phyloP scores from a whole-genome alignment of 805 yeast genomes.

The Candida sphagnicola region DNA sequence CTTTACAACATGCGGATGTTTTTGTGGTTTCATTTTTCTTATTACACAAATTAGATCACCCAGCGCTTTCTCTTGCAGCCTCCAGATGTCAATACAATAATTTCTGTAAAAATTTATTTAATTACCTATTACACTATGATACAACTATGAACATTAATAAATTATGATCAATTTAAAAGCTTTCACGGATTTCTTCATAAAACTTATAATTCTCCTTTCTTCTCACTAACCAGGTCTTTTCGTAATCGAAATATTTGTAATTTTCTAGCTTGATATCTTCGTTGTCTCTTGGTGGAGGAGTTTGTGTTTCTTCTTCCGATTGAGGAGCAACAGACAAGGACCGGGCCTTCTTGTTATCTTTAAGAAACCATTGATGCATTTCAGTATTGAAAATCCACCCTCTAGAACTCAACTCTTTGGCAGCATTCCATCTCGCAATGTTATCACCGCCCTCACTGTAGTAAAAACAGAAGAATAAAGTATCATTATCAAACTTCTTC shows the following conservation, averaged over 20 bases:
- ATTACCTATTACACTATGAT: background rate
- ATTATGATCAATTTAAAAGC: conserved; percentile 11
- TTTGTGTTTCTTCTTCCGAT: conserved; percentile 3
- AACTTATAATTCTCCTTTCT: conserved; percentile 39
- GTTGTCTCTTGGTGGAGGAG: conserved; percentile 11
- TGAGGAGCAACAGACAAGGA: conserved; percentile 18
- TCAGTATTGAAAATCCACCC: conserved; percentile 80
- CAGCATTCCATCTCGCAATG: conserved; percentile 50
- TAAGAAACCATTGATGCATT: conserved; percentile 76
- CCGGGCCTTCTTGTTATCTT: conserved; percentile 47
- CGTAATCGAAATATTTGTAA: conserved; percentile 85
- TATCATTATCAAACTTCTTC: conserved; percentile 76
- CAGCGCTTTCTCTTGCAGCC: no score
- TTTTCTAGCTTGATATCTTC: conserved; percentile 40
- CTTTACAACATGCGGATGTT: no score
- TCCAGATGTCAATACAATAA: no score
- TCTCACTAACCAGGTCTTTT: conserved; percentile 50
- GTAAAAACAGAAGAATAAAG: conserved; percentile 89
- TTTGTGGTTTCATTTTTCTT: no score
- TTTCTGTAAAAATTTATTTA: no score
- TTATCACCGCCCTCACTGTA: conserved; percentile 48
- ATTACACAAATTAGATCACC: no score
- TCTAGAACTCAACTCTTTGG: conserved; percentile 70
- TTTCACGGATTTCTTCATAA: conserved; percentile 25
- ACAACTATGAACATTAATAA: background rate